These are phyloP conservation scores for Macadamia tetraphylla DNA, from an alignment of 164 flowering plant genomes.

Conservation along the genomic window DNA sequence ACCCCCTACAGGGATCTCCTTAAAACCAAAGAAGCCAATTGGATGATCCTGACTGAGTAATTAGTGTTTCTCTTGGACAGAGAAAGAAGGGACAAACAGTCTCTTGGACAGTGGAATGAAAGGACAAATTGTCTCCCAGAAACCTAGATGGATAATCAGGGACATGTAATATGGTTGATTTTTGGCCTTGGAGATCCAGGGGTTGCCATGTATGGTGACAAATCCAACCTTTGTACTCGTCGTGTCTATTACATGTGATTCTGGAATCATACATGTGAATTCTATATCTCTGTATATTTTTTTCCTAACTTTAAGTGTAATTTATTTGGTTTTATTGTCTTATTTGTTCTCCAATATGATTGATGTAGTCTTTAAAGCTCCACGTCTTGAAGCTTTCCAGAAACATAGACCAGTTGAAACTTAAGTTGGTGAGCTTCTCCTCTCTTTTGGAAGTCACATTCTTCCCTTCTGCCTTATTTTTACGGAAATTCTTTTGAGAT, in stretches of 20 bases:
- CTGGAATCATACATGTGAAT: neutral
- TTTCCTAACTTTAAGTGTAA: neutral
- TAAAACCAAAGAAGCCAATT: neutral
- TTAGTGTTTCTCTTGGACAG: no score
- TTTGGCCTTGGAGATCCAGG: neutral
- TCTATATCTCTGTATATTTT: neutral
- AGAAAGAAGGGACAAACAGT: no score
- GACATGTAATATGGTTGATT: neutral
- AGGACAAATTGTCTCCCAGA: neutral
- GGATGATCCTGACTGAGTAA: neutral
- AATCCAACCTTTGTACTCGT: neutral
- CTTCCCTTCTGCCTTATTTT: no score
- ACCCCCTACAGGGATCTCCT: neutral
- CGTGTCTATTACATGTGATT: neutral
- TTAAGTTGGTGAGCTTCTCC: constrained; percentile 50
- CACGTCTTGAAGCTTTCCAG: constrained; percentile 66
- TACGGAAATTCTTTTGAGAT: constrained; percentile 2
- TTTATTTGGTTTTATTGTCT: neutral
- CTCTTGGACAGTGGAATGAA: neutral
- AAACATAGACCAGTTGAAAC: constrained; percentile 52
- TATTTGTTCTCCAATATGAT: constrained; percentile 4
- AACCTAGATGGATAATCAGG: neutral
- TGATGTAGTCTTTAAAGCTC: constrained; percentile 90
- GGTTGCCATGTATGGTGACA: neutral
- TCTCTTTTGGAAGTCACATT: neutral